These are phyloP conservation scores for Botryotinia narcissicola DNA, from an alignment of 2,329 filamentous ascomycete genomes.

Conservation along the genomic window DNA sequence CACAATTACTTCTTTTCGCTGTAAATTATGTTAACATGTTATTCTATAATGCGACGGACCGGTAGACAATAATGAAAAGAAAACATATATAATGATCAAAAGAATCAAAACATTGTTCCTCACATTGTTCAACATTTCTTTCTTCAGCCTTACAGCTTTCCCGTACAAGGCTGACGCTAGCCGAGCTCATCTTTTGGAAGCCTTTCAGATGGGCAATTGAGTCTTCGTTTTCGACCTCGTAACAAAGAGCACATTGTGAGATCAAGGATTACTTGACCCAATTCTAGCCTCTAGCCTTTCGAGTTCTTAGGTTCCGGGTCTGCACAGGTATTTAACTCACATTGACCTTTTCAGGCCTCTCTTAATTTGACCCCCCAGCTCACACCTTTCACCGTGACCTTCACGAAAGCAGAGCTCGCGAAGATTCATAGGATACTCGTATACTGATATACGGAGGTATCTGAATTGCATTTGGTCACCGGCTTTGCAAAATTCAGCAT, in stretches of 20 bases:
- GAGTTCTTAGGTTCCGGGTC: background rate
- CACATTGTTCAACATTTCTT: constrained; percentile 16
- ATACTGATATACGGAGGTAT: background rate
- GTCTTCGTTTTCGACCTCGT: background rate
- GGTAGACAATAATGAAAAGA: background rate
- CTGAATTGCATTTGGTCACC: no score
- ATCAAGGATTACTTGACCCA: background rate
- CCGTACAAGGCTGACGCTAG: constrained; percentile 19
- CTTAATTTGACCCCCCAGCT: background rate
- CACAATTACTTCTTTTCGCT: constrained; percentile 11
- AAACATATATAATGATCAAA: background rate
- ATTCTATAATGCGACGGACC: background rate
- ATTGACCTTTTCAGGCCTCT: background rate
- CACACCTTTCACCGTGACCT: background rate
- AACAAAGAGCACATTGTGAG: constrained; percentile 10
- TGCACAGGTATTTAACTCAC: background rate
- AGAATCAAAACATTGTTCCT: constrained; percentile 8
- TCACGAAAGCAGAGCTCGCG: background rate
- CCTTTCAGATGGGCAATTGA: background rate
- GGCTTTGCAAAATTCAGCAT: background rate
- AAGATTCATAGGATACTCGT: background rate
- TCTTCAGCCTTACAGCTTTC: constrained; percentile 13
- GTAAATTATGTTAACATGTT: constrained; percentile 17
- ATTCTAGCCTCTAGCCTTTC: background rate
- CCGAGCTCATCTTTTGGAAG: constrained; percentile 10